A percentile compares a stretch with the other conserved stretches of the same genome.
Evolutionary conservation across 345 rosid genomes (phyloP).

Genomic region (Heritiera littoralis): DNA sequence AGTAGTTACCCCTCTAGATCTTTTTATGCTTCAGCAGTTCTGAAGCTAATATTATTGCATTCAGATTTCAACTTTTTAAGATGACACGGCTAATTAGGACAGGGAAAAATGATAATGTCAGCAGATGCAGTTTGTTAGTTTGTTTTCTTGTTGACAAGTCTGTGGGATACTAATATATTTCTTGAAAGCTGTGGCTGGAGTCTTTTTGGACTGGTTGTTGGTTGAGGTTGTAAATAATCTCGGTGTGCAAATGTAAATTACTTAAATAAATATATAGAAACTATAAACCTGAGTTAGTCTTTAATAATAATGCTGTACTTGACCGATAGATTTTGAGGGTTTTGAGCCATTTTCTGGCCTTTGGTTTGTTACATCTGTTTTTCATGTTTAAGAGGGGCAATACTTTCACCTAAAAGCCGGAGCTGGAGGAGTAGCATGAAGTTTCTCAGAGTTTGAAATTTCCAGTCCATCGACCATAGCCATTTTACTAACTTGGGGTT

Average conservation of each 20-base stretch:
- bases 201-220: background rate
- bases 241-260: background rate
- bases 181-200: background rate
- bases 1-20: background rate
- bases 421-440: background rate
- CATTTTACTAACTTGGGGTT: background rate
- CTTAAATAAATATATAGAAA: background rate
- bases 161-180: background rate
- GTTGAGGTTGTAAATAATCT: background rate
- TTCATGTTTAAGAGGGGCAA: background rate
- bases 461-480: constrained; percentile 10
- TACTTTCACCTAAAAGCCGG: background rate
- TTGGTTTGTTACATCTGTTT: background rate
- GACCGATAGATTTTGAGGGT: background rate
- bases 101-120: background rate
- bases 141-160: background rate
- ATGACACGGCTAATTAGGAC: background rate
- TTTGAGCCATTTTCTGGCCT: background rate
- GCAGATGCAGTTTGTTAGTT: background rate
- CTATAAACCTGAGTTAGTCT: background rate
- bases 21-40: background rate
- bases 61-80: background rate
- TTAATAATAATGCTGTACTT: background rate
- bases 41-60: background rate
- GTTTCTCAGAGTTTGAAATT: background rate